Evolutionary conservation across 768 basidiomycete genomes (phyloP).

Genomic region (Termitomyces sp.): DNA sequence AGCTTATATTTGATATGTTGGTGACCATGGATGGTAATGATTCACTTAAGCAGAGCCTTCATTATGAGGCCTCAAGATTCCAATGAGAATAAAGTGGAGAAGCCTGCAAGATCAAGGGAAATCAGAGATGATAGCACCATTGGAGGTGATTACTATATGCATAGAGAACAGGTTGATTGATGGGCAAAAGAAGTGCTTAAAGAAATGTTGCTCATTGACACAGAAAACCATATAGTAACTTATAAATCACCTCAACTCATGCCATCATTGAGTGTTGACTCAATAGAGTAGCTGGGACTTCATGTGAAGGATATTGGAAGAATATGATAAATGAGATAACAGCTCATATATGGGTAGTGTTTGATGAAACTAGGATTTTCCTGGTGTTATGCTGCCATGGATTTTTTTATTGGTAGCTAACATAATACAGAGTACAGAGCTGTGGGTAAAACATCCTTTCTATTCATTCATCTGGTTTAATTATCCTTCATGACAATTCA

Average conservation of each 20-base stretch:
- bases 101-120: conserved; percentile 6
- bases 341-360: conserved; percentile 20
- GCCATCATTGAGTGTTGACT: no score
- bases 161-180: conserved; percentile 14
- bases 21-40: conserved; percentile 25
- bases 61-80: neutral
- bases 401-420: conserved; percentile 14
- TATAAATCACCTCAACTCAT: no score
- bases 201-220: neutral
- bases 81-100: neutral
- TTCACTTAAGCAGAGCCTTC: conserved; percentile 20
- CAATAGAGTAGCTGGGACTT: no score
- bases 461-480: neutral
- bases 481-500: conserved; percentile 4
- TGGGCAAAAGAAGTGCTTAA: conserved; percentile 16
- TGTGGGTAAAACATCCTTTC: conserved; percentile 13
- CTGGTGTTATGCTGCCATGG: conserved; percentile 23
- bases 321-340: conserved; percentile 16
- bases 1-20: conserved; percentile 17
- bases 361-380: conserved; percentile 26
- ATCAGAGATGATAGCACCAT: conserved; percentile 8
- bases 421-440: conserved; percentile 21
- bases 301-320: conserved; percentile 19
- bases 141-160: conserved; percentile 17
- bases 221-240: no score